A percentile compares a stretch with the other conserved stretches of the same genome.
Evolutionary conservation across 306 rosid genomes (phyloP).

Genomic region (Dryas drummondii): DNA sequence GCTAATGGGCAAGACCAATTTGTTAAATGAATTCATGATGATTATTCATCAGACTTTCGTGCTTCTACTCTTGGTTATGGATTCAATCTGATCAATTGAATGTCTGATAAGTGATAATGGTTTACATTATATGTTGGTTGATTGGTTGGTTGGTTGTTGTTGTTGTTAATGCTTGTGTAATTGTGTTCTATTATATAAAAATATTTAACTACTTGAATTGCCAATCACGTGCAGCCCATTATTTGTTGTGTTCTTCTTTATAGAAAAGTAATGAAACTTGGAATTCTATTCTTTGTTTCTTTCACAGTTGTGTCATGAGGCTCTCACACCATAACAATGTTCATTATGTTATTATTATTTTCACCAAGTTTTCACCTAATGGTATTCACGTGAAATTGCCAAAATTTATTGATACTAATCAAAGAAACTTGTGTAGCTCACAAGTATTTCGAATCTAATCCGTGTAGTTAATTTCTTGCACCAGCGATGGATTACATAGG

Average conservation of each 20-base stretch:
- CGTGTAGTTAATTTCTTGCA: neutral
- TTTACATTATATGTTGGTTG: too few relatives aligned
- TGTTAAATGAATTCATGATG: too few relatives aligned
- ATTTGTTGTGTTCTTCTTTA: neutral
- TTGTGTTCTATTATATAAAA: neutral
- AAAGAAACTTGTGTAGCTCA: neutral
- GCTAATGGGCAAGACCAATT: too few relatives aligned
- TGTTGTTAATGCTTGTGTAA: neutral
- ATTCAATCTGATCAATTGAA: too few relatives aligned
- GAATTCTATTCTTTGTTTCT: constrained; percentile 7
- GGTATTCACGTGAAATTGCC: constrained; percentile 3
- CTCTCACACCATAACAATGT: constrained; percentile 10
- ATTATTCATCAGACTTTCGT: too few relatives aligned
- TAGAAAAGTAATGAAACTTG: neutral
- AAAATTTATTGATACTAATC: neutral
- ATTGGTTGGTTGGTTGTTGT: too few relatives aligned
- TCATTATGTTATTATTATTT: neutral
- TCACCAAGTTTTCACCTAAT: neutral
- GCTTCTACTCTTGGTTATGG: too few relatives aligned
- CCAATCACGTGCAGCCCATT: constrained; percentile 23
- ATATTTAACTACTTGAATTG: neutral
- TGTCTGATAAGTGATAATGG: too few relatives aligned
- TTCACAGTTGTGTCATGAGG: constrained; percentile 22
- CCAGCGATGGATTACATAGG: constrained; percentile 40
- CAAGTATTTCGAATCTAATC: neutral